Percentiles rank a stretch among this genome's conserved stretches.
Evolutionary conservation across 2,329 filamentous ascomycete genomes (phyloP).

Genomic region (Alternaria sp.): DNA sequence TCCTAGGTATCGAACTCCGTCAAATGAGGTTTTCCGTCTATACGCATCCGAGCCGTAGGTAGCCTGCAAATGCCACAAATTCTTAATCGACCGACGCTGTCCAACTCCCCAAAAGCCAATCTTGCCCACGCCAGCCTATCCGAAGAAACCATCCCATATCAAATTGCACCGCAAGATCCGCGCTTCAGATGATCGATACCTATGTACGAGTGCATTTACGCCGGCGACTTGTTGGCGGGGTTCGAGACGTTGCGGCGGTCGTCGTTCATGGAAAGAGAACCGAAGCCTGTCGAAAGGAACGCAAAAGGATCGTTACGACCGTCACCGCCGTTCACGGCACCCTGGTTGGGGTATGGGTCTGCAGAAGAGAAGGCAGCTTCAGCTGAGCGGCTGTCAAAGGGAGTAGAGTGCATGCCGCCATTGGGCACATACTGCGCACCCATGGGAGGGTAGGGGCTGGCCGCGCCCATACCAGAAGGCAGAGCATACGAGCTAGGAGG

Average conservation of each 20-base stretch:
- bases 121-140: slow-evolving; percentile 47
- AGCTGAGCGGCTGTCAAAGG: slow-evolving; percentile 91
- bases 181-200: slow-evolving; percentile 45
- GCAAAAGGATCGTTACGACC: slow-evolving; percentile 79
- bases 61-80: slow-evolving; percentile 51
- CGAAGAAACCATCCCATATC: slow-evolving; percentile 47
- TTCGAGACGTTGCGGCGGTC: slow-evolving; percentile 57
- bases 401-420: slow-evolving; percentile 80
- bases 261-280: slow-evolving; percentile 74
- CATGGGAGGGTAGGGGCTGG: slow-evolving; percentile 81
- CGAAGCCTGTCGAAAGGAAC: slow-evolving; percentile 79
- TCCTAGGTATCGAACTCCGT: slow-evolving; percentile 52
- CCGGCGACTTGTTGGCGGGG: slow-evolving; percentile 52
- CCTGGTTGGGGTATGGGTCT: slow-evolving; percentile 80
- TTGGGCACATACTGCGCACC: slow-evolving; percentile 78
- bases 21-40: slow-evolving; percentile 50
- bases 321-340: slow-evolving; percentile 71
- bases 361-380: slow-evolving; percentile 94
- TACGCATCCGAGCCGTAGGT: slow-evolving; percentile 45
- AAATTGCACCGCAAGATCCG: slow-evolving; percentile 48
- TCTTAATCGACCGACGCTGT: slow-evolving; percentile 49
- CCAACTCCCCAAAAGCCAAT: slow-evolving; percentile 49
- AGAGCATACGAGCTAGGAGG: slow-evolving; percentile 90
- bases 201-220: slow-evolving; percentile 48
- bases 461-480: slow-evolving; percentile 83